A percentile compares a stretch with the other conserved stretches of the same genome.
These are phyloP conservation scores for Fragaria ananassa DNA, from an alignment of 306 rosid species.

Conservation along the genomic window DNA sequence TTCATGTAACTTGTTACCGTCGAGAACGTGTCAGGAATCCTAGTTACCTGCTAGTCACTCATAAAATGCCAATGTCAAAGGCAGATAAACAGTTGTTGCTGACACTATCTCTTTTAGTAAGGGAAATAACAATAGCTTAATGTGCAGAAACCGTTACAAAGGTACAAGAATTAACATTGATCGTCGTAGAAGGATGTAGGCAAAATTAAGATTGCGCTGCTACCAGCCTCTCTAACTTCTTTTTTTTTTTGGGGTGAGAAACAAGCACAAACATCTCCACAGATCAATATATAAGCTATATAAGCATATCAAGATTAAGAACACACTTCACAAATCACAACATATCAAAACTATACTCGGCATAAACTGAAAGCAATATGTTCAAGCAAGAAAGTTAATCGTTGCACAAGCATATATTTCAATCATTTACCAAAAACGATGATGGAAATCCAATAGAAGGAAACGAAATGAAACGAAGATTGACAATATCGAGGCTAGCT, in stretches of 20 bases:
- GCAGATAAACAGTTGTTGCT: background rate
- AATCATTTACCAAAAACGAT: background rate
- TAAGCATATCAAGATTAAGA: background rate
- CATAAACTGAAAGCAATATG: background rate
- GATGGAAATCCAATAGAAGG: background rate
- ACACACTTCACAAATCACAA: background rate
- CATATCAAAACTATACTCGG: background rate
- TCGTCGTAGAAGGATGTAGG: too few species aligned
- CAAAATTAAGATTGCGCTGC: too few species aligned
- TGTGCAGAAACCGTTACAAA: too few species aligned
- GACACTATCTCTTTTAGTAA: too few species aligned
- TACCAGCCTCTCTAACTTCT: too few species aligned
- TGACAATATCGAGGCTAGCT: background rate
- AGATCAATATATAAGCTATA: too few species aligned
- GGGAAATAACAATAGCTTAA: too few species aligned
- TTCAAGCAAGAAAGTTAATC: background rate
- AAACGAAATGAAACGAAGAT: background rate
- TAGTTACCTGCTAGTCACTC: conserved; percentile 29
- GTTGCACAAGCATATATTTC: too few species aligned
- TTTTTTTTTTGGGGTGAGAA: too few species aligned
- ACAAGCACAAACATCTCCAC: too few species aligned
- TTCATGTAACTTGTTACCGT: conserved; percentile 27
- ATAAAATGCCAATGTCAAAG: too few species aligned
- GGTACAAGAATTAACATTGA: too few species aligned
- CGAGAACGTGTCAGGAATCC: conserved; percentile 32